Conservation (phyloP, 2,329 filamentous ascomycete genomes). For the Aspergillus arachidicola region DNA sequence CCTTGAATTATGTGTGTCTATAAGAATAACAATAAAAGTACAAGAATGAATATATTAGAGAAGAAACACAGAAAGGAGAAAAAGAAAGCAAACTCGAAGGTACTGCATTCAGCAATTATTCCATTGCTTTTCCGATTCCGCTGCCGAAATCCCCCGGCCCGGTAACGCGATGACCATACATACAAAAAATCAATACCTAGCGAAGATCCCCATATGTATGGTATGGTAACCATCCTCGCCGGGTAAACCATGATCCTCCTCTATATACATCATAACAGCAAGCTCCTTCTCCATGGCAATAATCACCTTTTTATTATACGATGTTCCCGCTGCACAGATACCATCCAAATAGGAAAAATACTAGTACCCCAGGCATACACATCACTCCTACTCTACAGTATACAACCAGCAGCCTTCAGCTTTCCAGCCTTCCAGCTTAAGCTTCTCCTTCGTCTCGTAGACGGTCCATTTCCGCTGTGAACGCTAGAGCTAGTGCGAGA, state of each 20-base stretch:
- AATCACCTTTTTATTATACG: slow-evolving; percentile 33
- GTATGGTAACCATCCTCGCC: slow-evolving; percentile 17
- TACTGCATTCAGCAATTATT: slow-evolving; percentile 2
- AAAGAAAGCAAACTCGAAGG: slow-evolving; percentile 2
- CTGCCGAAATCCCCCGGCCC: slow-evolving; percentile 31
- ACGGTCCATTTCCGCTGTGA: slow-evolving; percentile 46
- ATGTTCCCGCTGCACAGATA: slow-evolving; percentile 32
- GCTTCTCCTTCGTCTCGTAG: slow-evolving; percentile 46
- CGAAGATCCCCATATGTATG: slow-evolving; percentile 5
- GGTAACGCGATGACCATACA: slow-evolving; percentile 17
- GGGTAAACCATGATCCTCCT: slow-evolving; percentile 24
- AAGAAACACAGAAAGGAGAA: neutral
- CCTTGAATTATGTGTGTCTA: neutral
- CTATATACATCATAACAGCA: slow-evolving; percentile 6
- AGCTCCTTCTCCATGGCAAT: slow-evolving; percentile 30
- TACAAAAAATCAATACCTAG: too few species aligned
- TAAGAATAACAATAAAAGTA: neutral
- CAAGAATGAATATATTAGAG: neutral
- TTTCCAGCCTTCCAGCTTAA: slow-evolving; percentile 44
- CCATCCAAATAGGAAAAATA: slow-evolving; percentile 31
- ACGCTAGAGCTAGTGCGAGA: slow-evolving; percentile 43
- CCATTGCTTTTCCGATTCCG: slow-evolving; percentile 20
- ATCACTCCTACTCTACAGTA: slow-evolving; percentile 30
- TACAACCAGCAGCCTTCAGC: slow-evolving; percentile 37
- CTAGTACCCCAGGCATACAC: slow-evolving; percentile 40